Evolutionary conservation across 768 basidiomycete species (phyloP), one percentile per base, ranked within the genome.

Genomic region (Clavaria fumosa): DNA sequence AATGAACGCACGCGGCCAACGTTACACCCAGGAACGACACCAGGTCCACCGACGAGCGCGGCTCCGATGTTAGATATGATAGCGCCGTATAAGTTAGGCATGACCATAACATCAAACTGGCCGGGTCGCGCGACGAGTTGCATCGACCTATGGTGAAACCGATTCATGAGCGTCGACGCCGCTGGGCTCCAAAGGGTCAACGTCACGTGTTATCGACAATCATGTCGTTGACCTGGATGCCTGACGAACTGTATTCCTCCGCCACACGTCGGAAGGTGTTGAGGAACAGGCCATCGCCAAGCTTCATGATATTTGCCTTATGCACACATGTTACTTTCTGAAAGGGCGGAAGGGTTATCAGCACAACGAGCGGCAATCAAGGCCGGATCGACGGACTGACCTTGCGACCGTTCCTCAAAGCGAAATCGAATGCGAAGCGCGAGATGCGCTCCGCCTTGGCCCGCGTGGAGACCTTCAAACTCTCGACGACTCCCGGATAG

Each of bases 231-330:
- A 69, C 85, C 47, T 75, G 72, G 52, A 99, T 91, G 31, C 95
- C 95, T 31, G 78, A 67, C 37, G 77, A 78, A 60, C 76, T 83
- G 72, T 97, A 99, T 56, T 96, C 93, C 59, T 97, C 88, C 23
- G 90, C 95, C 42, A 99, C 74, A 43, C 77, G 72, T 49, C 89
- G 84, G 78, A 96, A 99, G 17, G 91, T 97, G 62, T 89, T 91
- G 50, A 97, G 72, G 78, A 97, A 97, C 30, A 99, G 75, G 59
- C 95, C 95, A 53, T 97, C 95, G 57, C 93, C 93, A 50, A 96
- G 78, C 61, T 99, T 99, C 95, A 99, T 99, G 69, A 99, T 99
- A 69, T 97, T 97, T 51, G 95, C 95, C 63, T 99, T 99, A 76
- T 99, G 95, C 31, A 99, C 90, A 53, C 91, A 96, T 28, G 95